Evolutionary conservation across 2,329 filamentous ascomycete genomes (phyloP).

Genomic region (Pseudogymnoascus sp.): DNA sequence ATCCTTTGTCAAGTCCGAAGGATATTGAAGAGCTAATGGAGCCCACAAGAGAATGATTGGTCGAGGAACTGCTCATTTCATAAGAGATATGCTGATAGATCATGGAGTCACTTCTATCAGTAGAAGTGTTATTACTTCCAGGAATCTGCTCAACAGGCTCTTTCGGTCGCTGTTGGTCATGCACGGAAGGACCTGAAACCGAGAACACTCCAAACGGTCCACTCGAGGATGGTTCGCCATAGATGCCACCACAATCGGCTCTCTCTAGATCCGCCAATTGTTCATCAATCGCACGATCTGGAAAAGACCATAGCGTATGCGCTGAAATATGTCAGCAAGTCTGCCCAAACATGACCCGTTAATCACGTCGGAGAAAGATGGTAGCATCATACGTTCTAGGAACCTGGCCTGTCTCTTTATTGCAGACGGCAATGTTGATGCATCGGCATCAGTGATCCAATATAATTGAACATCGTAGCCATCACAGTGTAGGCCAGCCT

Average conservation of each 20-base stretch:
- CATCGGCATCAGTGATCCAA: background rate
- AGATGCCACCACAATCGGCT: background rate
- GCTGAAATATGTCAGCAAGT: background rate
- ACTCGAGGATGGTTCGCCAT: background rate
- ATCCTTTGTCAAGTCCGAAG: background rate
- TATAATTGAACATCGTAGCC: constrained; percentile 9
- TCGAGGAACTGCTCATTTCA: background rate
- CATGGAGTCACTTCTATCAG: background rate
- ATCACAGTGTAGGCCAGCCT: constrained; percentile 12
- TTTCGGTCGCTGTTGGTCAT: background rate
- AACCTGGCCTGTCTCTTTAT: background rate
- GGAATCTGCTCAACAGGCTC: background rate
- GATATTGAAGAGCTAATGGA: background rate
- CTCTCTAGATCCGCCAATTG: background rate
- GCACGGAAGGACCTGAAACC: background rate
- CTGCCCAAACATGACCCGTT: background rate
- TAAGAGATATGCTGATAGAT: background rate
- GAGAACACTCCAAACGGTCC: background rate
- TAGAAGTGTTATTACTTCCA: background rate
- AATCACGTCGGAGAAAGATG: background rate
- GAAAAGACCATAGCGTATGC: background rate
- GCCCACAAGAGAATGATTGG: background rate
- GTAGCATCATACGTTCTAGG: background rate
- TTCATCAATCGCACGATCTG: background rate
- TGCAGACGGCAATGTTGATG: background rate